phyloP scores from a whole-genome alignment of 148 eudicot species.

The Camellia granthamiana region DNA sequence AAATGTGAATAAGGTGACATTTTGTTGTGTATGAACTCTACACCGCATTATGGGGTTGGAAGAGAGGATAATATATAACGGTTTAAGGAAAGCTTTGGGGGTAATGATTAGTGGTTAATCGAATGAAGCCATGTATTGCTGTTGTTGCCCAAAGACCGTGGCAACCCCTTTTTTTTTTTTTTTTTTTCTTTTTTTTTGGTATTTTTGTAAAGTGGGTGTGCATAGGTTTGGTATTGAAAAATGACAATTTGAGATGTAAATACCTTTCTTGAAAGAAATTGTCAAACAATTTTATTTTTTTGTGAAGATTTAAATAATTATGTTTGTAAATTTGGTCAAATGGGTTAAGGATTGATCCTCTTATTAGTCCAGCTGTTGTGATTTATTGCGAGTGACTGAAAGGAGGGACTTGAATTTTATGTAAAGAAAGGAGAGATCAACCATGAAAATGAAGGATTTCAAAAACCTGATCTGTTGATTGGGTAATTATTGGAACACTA shows the following conservation, averaged over 20 bases:
- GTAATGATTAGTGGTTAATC: neutral
- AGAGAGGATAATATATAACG: neutral
- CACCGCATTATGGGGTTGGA: neutral
- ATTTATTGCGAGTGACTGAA: too few species aligned
- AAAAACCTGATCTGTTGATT: too few species aligned
- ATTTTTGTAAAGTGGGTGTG: constrained; percentile 28
- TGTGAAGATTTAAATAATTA: neutral
- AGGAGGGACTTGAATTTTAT: neutral
- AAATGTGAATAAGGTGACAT: constrained; percentile 30
- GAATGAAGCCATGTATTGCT: constrained; percentile 8
- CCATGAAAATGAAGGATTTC: neutral
- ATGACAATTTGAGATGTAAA: constrained; percentile 4
- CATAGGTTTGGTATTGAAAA: constrained; percentile 12
- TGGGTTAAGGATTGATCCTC: too few species aligned
- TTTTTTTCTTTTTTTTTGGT: too few species aligned
- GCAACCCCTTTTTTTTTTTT: neutral
- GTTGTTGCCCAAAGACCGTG: constrained; percentile 22
- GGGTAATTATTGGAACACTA: too few species aligned
- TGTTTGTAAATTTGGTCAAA: too few species aligned
- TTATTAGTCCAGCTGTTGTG: too few species aligned
- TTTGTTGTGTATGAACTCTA: neutral
- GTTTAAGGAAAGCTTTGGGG: constrained; percentile 5
- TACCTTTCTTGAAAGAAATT: neutral
- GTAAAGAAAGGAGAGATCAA: neutral
- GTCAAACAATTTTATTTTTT: neutral